Conservation (phyloP, 2,329 filamentous ascomycete species). For the Sclerotinia glacialis region DNA sequence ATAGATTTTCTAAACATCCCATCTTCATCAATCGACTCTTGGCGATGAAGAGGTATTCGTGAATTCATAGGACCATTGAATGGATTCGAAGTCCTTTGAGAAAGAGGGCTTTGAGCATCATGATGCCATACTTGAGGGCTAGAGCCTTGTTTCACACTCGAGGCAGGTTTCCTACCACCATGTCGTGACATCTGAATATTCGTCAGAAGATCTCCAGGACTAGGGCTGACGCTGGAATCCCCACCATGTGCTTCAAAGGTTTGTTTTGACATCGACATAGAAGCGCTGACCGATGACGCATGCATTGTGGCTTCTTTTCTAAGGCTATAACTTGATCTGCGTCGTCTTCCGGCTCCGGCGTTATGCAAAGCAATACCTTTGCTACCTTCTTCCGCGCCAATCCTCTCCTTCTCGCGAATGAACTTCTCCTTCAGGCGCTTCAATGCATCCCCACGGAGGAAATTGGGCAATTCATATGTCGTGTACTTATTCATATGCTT, state of each 20-base stretch:
- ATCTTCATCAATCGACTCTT: conserved; percentile 85
- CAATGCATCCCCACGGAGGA: conserved; percentile 78
- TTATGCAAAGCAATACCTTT: conserved; percentile 98
- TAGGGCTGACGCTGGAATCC: conserved; percentile 46
- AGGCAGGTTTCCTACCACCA: conserved; percentile 46
- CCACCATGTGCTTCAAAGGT: conserved; percentile 39
- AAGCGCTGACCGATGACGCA: conserved; percentile 43
- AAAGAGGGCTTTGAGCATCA: conserved; percentile 39
- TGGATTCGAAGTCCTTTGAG: conserved; percentile 53
- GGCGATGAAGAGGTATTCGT: conserved; percentile 58
- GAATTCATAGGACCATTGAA: conserved; percentile 51
- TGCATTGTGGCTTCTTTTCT: conserved; percentile 78
- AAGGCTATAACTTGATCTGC: conserved; percentile 70
- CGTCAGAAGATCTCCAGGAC: conserved; percentile 75
- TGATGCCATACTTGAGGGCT: conserved; percentile 37
- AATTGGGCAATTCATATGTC: conserved; percentile 85
- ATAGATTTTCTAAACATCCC: conserved; percentile 85
- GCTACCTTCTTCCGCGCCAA: conserved; percentile 73
- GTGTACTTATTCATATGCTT: conserved; percentile 93
- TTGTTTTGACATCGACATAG: conserved; percentile 29
- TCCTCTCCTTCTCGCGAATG: conserved; percentile 74
- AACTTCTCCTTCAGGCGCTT: conserved; percentile 92
- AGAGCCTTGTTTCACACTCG: conserved; percentile 24
- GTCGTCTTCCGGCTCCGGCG: conserved; percentile 59
- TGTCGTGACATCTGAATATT: conserved; percentile 70